Base-by-base conservation (phyloP, 2,329 filamentous ascomycete species). In the Aspergillus fumigatiaffinis region DNA sequence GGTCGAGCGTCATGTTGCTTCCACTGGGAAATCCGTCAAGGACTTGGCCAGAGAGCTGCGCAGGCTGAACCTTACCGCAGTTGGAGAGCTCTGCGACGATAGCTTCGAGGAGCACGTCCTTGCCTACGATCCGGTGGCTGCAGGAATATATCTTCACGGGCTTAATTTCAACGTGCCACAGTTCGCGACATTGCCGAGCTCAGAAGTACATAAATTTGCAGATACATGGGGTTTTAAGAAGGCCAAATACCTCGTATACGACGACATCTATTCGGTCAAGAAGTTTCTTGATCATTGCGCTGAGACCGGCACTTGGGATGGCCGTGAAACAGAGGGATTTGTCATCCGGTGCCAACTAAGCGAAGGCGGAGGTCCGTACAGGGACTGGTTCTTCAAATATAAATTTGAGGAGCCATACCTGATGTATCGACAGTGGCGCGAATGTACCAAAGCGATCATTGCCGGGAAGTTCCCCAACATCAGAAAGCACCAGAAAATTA, bases 381-480 rank as follows among this genome's bases (percentile, higher is more conserved):
- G 84, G n/a, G 92, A 99, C 73, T 99, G 94, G 94, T 99, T 99
- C 76, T 99, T 99, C 87, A 99, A 99, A 76, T 99, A 92, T 84
- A 99, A 99, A 78, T 99, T 99, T 59, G 94, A 99, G 70, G 94
- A 99, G 77, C 94, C 94, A 0, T 99, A 99, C 71, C 79, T 99
- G 59, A 95, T 99, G 91, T 99, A 97, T 76, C 87, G 94, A 25
- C 94, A 99, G 77, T 99, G 94, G 94, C 87, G 94, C 60, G 94
- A 99, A 77, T 96, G 90, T 71, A 99, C 94, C 46, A 97, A 96
- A 73, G 84, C 90, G 4, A 76, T 97, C 56, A 97, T 99, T 64
- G 70, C 82, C 1, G 89, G 89, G 14, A 89, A 85, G 65, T 77
- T 84, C 42, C 91, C 92, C 10, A 89, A 83, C 63, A 89, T 84